Evolutionary conservation across 2,329 filamentous ascomycete genomes (phyloP), one percentile per base, ranked within the genome.

Genomic region (Diaporthe sp.): DNA sequence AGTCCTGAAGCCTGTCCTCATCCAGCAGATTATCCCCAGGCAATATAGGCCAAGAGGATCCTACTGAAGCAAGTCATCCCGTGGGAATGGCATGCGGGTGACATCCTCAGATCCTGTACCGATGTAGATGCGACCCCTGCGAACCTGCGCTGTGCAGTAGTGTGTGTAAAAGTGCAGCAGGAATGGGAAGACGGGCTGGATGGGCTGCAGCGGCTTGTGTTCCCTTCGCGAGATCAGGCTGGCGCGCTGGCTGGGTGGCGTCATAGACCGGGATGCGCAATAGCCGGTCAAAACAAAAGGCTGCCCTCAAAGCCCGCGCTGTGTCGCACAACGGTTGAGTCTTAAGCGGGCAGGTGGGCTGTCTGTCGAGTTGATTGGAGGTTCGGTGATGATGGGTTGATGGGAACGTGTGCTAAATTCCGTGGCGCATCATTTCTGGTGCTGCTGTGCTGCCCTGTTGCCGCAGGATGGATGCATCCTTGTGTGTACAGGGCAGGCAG

Each of bases 291-390:
- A 40, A 68, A 68, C 45, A 54, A n/a, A 33, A 25, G 22, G 28
- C 30, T 25, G 61, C 10, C 40, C 10, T 15, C 42, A 67, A 7
- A 52, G 61, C 61, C 42, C 7, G 61, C 61, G 30, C 30, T 45
- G 61, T n/a, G 61, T 67, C 45, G 42, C 61, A 67, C 61, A 67
- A 38, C 22, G 45, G 45, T 47, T 40, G 35, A 30, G 28, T n/a
- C 22, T 52, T 35, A 28, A 50, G 64, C 64, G 30, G 22, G 33
- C 33, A 22, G 64, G 64, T 54, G 47, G 33, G 47, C 47, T 54
- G 64, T n/a, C 33, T 68, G 45, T n/a, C 47, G 30, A 22, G 13
- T 19, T 68, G 64, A 68, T 68, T 68, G 64, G 64, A 68, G 64
- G 45, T 17, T 54, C 33, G 64, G 64, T 15, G 6, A 25, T 38